Percentiles rank a stretch among this genome's conserved stretches.
These are phyloP conservation scores for Trichaptum fuscoviolaceum DNA, from an alignment of 768 basidiomycete genomes.

Conservation along the genomic window DNA sequence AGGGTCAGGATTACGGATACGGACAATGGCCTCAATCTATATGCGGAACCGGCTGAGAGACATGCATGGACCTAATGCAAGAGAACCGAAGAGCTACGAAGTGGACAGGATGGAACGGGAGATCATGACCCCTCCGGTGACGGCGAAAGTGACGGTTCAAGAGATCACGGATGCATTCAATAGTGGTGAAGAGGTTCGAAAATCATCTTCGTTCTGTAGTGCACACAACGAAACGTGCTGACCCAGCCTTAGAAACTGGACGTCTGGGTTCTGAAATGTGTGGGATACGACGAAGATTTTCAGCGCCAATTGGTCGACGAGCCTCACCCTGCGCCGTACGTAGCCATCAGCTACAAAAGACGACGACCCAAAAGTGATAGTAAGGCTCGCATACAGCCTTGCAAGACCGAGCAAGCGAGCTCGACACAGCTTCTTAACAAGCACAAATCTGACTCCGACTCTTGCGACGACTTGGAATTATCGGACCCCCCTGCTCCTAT, in stretches of 20 bases:
- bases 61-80: too few relatives aligned
- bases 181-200: neutral
- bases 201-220: neutral
- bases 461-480: neutral
- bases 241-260: slow-evolving; percentile 15
- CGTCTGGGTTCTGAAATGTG: slow-evolving; percentile 36
- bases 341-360: neutral
- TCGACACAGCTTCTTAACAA: neutral
- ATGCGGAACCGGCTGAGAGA: too few relatives aligned
- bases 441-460: neutral
- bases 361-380: neutral
- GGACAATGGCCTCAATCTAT: too few relatives aligned
- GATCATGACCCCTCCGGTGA: too few relatives aligned
- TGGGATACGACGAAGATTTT: slow-evolving; percentile 34
- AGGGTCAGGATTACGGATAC: slow-evolving; percentile 8
- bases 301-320: slow-evolving; percentile 28
- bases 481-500: neutral
- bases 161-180: too few relatives aligned
- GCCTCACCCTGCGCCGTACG: slow-evolving; percentile 3
- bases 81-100: too few relatives aligned
- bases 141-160: too few relatives aligned
- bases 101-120: too few relatives aligned
- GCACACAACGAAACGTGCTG: neutral
- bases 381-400: neutral
- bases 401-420: neutral